phyloP scores from a whole-genome alignment of 1,284 basidiomycete genomes.

The Pholiota adiposa region DNA sequence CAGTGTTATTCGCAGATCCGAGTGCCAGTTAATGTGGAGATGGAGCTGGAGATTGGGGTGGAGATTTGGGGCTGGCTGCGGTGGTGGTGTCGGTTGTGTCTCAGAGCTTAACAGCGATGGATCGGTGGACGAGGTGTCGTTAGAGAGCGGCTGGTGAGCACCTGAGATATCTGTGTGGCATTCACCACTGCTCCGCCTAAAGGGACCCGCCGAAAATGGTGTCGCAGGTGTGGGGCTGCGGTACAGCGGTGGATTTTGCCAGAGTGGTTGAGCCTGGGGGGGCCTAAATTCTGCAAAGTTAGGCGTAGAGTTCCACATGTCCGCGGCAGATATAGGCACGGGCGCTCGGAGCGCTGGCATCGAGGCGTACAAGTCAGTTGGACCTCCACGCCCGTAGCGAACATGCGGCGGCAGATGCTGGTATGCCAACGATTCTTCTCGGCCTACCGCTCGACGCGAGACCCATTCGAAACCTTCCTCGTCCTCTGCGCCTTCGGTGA shows the following conservation, averaged over 20 bases:
- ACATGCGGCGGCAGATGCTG: slow-evolving; percentile 73
- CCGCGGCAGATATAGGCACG: slow-evolving; percentile 31
- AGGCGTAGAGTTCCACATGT: slow-evolving; percentile 51
- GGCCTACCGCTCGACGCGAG: slow-evolving; percentile 59
- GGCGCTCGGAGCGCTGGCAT: slow-evolving; percentile 51
- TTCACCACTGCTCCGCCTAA: slow-evolving; percentile 22
- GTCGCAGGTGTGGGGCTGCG: slow-evolving; percentile 44
- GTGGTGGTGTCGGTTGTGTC: slow-evolving; percentile 21
- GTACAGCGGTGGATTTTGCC: slow-evolving; percentile 41
- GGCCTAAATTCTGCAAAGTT: slow-evolving; percentile 42
- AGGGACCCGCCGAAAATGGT: slow-evolving; percentile 36
- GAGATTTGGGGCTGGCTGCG: slow-evolving; percentile 35
- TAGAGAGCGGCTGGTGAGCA: slow-evolving; percentile 10
- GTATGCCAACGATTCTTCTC: slow-evolving; percentile 64
- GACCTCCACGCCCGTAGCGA: slow-evolving; percentile 62
- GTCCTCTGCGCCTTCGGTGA: slow-evolving; percentile 53
- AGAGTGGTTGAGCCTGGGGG: slow-evolving; percentile 28
- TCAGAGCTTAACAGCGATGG: slow-evolving; percentile 21
- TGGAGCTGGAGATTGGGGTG: slow-evolving; percentile 80
- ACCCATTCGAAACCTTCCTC: slow-evolving; percentile 83
- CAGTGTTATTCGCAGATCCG: slow-evolving; percentile 81
- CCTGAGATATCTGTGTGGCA: slow-evolving; percentile 12
- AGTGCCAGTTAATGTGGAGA: slow-evolving; percentile 75
- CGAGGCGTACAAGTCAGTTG: slow-evolving; percentile 62
- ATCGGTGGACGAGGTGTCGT: slow-evolving; percentile 21